Percentiles rank a stretch among this genome's conserved stretches.
Conservation (phyloP, 441 rosid species). For the Arabidopsis lyrata region DNA sequence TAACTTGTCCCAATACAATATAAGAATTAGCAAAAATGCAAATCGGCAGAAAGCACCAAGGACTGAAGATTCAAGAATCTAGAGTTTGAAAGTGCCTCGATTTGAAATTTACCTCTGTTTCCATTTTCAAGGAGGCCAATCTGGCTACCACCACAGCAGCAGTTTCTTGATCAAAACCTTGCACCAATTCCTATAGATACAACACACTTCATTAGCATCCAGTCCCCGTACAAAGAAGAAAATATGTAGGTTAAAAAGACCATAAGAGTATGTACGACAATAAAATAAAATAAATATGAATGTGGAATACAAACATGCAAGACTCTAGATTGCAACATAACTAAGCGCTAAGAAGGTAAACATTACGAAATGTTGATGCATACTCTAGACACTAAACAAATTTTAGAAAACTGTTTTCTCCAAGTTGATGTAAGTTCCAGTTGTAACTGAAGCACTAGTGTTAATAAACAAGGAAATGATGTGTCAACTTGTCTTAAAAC, state of each 20-base stretch:
- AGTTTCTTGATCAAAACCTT: slow-evolving; percentile 98
- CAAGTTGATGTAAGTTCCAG: not conserved
- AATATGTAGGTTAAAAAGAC: slow-evolving; percentile 1
- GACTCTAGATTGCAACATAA: slow-evolving; percentile 17
- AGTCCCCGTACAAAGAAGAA: slow-evolving; percentile 25
- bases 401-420: slow-evolving; percentile 4
- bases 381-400: slow-evolving; percentile 5
- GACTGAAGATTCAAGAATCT: not conserved
- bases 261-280: not conserved
- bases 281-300: not conserved
- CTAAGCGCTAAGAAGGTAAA: slow-evolving; percentile 3
- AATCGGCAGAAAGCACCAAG: slow-evolving; percentile 10
- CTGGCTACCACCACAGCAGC: slow-evolving; percentile 99
- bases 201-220: slow-evolving; percentile 31
- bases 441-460: slow-evolving; percentile 14
- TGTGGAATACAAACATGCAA: slow-evolving; percentile 17
- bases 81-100: slow-evolving; percentile 12
- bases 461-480: slow-evolving; percentile 7
- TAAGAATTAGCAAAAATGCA: slow-evolving; percentile 3
- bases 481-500: not conserved
- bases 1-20: not conserved
- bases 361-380: slow-evolving; percentile 6
- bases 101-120: slow-evolving; percentile 69
- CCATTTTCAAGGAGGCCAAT: slow-evolving; percentile 93
- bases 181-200: slow-evolving; percentile 78